phyloP scores from a whole-genome alignment of 805 yeast species.

The Cyberlindnera maclurae region DNA sequence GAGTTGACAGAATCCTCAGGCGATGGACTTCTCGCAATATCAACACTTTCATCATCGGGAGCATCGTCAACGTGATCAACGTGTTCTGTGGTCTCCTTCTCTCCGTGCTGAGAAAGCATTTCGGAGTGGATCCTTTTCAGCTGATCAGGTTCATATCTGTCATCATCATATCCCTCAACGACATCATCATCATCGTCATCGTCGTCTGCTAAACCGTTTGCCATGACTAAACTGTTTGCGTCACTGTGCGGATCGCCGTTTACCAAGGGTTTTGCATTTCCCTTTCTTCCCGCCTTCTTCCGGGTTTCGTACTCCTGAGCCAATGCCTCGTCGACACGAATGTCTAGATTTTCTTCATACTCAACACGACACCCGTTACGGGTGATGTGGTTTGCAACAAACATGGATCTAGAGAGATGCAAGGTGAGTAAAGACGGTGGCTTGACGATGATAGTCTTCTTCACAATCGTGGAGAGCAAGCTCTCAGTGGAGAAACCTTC shows the following conservation, averaged over 20 bases:
- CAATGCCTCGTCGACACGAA: constrained; percentile 39
- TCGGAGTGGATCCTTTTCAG: constrained; percentile 20
- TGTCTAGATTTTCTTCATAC: constrained; percentile 48
- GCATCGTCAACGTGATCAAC: constrained; percentile 12
- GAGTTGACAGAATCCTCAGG: constrained; percentile 16
- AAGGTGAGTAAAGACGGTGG: constrained; percentile 69
- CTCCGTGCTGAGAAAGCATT: constrained; percentile 19
- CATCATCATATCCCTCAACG: constrained; percentile 29
- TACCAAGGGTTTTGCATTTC: constrained; percentile 17
- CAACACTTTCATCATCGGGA: constrained; percentile 4
- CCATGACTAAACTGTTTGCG: constrained; percentile 15
- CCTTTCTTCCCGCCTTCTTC: constrained; percentile 15
- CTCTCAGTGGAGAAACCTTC: constrained; percentile 36
- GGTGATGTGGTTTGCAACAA: constrained; percentile 54
- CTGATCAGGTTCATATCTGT: constrained; percentile 20
- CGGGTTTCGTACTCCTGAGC: constrained; percentile 24
- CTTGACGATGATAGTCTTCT: constrained; percentile 50
- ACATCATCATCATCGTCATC: constrained; percentile 53
- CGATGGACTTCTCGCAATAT: constrained; percentile 4
- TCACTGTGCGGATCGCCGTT: constrained; percentile 6
- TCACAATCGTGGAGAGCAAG: constrained; percentile 59
- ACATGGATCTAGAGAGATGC: constrained; percentile 84
- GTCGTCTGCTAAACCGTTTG: constrained; percentile 9
- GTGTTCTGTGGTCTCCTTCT: constrained; percentile 4
- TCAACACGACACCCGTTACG: constrained; percentile 70